These are phyloP conservation scores for Wallacemonas sp. DNA, from an alignment of 208 protist species.

Conservation along the genomic window DNA sequence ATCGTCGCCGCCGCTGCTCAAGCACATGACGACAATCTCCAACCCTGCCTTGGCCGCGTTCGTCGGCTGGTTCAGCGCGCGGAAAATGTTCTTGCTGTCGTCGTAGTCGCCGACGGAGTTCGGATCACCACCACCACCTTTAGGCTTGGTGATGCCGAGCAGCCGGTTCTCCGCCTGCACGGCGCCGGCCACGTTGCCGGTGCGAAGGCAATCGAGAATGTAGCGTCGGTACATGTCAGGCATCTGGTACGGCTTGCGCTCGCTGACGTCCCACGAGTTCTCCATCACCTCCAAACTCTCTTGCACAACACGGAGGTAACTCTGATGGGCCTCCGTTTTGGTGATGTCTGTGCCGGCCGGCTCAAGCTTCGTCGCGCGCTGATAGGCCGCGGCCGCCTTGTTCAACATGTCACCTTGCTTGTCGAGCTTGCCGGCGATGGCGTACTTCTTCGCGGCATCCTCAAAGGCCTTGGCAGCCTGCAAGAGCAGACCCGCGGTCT, in stretches of 20 bases:
- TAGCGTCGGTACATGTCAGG: slow-evolving; percentile 66
- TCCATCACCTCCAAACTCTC: slow-evolving; percentile 47
- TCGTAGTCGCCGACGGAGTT: slow-evolving; percentile 30
- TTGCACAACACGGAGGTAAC: slow-evolving; percentile 13
- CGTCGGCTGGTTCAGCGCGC: slow-evolving; percentile 62
- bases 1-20: slow-evolving; percentile 39
- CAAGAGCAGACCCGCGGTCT: slow-evolving; percentile 11
- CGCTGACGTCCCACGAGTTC: slow-evolving; percentile 43
- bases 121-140: background rate
- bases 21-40: slow-evolving; percentile 70
- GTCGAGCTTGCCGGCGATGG: slow-evolving; percentile 25
- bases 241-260: slow-evolving; percentile 41
- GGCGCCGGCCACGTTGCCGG: slow-evolving; percentile 38
- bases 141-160: slow-evolving; percentile 42
- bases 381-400: slow-evolving; percentile 31
- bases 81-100: slow-evolving; percentile 59
- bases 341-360: background rate
- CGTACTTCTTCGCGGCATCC: slow-evolving; percentile 32
- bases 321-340: slow-evolving; percentile 13
- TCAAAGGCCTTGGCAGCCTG: slow-evolving; percentile 31
- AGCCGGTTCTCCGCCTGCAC: slow-evolving; percentile 48
- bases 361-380: slow-evolving; percentile 8
- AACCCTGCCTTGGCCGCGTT: slow-evolving; percentile 77
- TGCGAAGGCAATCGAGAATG: slow-evolving; percentile 46
- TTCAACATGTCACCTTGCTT: slow-evolving; percentile 34